Evolutionary conservation across 2,329 filamentous ascomycete genomes (phyloP).

Genomic region (Kalaharituber pfeilii): DNA sequence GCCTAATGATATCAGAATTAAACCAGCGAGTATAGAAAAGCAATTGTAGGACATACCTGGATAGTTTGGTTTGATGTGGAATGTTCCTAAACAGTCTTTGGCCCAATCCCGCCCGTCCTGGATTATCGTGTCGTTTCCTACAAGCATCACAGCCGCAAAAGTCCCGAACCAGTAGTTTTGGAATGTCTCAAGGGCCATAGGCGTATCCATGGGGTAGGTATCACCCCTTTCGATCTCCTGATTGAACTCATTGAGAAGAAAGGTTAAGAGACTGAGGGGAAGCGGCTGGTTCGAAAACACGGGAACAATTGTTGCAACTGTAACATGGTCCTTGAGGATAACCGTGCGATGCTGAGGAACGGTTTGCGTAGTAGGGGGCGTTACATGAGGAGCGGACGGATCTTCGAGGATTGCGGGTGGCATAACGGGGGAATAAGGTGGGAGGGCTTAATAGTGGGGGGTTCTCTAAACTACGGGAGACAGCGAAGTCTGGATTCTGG

Average conservation of each 20-base stretch:
- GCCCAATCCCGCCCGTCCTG: conserved; percentile 42
- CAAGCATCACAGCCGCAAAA: conserved; percentile 53
- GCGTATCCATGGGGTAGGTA: conserved; percentile 53
- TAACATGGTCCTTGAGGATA: conserved; percentile 28
- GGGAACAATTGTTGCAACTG: conserved; percentile 49
- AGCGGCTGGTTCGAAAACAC: conserved; percentile 45
- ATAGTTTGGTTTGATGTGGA: conserved; percentile 59
- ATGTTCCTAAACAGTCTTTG: conserved; percentile 49
- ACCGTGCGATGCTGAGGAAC: conserved; percentile 16
- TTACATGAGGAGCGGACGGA: conserved; percentile 8
- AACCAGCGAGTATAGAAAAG: neutral
- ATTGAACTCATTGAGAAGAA: conserved; percentile 49
- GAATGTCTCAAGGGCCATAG: conserved; percentile 44
- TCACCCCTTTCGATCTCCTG: conserved; percentile 56
- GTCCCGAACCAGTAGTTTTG: conserved; percentile 56
- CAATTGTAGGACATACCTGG: conserved; percentile 29
- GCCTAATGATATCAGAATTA: conserved; percentile 23
- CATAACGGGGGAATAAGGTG: no score
- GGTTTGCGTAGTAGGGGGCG: conserved; percentile 11
- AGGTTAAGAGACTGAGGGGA: conserved; percentile 43
- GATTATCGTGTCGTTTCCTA: conserved; percentile 39
- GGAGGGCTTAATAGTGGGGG: no score
- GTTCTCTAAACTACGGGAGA: neutral
- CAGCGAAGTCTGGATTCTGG: neutral
- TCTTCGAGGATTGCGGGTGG: conserved; percentile 15